A percentile compares a stretch with the other conserved stretches of the same genome.
These are phyloP conservation scores for Lactifluus pinguis DNA, from an alignment of 768 basidiomycete species.

Conservation along the genomic window DNA sequence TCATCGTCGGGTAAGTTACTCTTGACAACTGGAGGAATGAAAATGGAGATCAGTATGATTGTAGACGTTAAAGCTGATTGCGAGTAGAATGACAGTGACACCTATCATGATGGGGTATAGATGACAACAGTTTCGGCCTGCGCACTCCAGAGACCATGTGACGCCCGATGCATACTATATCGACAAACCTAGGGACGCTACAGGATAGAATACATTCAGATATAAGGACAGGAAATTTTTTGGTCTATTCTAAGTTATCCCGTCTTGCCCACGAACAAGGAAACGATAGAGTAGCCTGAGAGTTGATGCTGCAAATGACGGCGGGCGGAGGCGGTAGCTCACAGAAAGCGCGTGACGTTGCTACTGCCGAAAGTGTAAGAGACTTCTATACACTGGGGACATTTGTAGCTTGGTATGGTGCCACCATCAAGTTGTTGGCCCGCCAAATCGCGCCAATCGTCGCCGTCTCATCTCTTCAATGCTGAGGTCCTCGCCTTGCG, in stretches of 20 bases:
- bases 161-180: not conserved
- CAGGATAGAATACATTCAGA: not conserved
- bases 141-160: not conserved
- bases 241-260: not conserved
- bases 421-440: not conserved
- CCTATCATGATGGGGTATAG: too few relatives aligned
- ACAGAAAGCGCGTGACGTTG: not conserved
- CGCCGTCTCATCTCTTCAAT: constrained; percentile 29
- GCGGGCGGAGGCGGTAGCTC: not conserved
- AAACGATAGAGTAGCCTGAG: not conserved
- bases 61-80: too few relatives aligned
- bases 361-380: not conserved
- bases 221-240: not conserved
- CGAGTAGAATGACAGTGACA: too few relatives aligned
- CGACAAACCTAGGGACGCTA: not conserved
- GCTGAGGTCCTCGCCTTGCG: not conserved
- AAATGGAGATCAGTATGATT: too few relatives aligned
- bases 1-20: too few relatives aligned
- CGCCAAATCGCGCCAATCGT: constrained; percentile 26
- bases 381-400: not conserved
- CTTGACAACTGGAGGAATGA: too few relatives aligned
- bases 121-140: too few relatives aligned
- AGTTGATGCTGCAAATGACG: not conserved
- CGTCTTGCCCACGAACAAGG: not conserved
- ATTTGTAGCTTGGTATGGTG: not conserved